phyloP scores from a whole-genome alignment of 148 eudicot species.

The Talinum fruticosum region DNA sequence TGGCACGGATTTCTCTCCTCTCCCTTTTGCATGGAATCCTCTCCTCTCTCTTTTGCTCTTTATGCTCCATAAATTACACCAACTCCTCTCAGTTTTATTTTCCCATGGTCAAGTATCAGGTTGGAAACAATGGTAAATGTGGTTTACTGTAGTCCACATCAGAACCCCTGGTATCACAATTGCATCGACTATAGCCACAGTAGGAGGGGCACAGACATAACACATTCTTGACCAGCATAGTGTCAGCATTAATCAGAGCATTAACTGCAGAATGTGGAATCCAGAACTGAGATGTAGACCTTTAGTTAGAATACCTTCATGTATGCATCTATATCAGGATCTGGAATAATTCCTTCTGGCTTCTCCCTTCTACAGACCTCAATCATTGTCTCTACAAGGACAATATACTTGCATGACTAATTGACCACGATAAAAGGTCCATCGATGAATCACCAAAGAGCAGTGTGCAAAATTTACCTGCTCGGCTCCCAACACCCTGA shows the following conservation, averaged over 20 bases:
- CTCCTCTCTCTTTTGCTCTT: neutral
- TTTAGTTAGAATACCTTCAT: conserved; percentile 59
- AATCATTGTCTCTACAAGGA: conserved; percentile 41
- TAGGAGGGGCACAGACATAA: no score
- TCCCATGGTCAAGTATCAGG: neutral
- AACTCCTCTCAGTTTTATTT: neutral
- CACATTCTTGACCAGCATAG: neutral
- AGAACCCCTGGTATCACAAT: neutral
- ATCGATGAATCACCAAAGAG: neutral
- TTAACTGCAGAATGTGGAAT: neutral
- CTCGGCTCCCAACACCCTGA: conserved; percentile 73
- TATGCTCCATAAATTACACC: neutral
- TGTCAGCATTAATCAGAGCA: neutral
- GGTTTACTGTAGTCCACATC: neutral
- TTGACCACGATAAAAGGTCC: neutral
- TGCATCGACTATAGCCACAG: no score
- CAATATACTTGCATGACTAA: conserved; percentile 7
- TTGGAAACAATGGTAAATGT: neutral
- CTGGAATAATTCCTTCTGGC: conserved; percentile 69
- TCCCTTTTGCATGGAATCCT: neutral
- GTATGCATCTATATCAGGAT: conserved; percentile 68
- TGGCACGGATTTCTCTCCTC: neutral
- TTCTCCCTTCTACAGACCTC: conserved; percentile 77
- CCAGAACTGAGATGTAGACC: neutral
- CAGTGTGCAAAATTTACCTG: conserved; percentile 38